A percentile compares a stretch with the other conserved stretches of the same genome.
phyloP scores from a whole-genome alignment of 305 asterid genomes.

The Solanum hybrid region DNA sequence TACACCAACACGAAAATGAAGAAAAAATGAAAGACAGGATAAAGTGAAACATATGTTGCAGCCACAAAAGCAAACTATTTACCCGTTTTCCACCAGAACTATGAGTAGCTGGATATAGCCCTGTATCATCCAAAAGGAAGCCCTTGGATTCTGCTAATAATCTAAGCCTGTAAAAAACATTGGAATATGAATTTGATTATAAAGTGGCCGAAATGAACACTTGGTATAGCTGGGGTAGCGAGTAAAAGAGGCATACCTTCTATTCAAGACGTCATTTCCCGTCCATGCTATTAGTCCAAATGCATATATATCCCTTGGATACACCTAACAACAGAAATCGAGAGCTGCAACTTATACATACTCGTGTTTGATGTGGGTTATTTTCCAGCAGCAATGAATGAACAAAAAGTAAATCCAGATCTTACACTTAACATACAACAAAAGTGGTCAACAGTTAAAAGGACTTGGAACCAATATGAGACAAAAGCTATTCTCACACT shows the following conservation, averaged over 20 bases:
- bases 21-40: not conserved
- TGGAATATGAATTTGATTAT: not conserved
- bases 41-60: not conserved
- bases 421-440: not conserved
- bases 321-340: constrained; percentile 42
- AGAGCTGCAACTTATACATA: not conserved
- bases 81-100: constrained; percentile 64
- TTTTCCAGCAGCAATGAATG: not conserved
- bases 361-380: not conserved
- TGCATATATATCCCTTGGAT: constrained; percentile 84
- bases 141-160: constrained; percentile 86
- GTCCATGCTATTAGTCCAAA: constrained; percentile 98
- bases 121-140: constrained; percentile 82
- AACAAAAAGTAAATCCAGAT: not conserved
- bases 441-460: not conserved
- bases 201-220: not conserved
- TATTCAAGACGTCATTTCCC: constrained; percentile 82
- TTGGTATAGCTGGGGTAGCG: not conserved
- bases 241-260: constrained; percentile 48
- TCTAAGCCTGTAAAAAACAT: constrained; percentile 49
- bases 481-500: not conserved
- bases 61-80: constrained; percentile 16
- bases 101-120: constrained; percentile 77
- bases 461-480: not conserved
- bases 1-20: not conserved